Percentiles rank a stretch among this genome's conserved stretches.
phyloP scores from a whole-genome alignment of 2,329 filamentous ascomycete genomes.

The Daldinia eschscholtzii region DNA sequence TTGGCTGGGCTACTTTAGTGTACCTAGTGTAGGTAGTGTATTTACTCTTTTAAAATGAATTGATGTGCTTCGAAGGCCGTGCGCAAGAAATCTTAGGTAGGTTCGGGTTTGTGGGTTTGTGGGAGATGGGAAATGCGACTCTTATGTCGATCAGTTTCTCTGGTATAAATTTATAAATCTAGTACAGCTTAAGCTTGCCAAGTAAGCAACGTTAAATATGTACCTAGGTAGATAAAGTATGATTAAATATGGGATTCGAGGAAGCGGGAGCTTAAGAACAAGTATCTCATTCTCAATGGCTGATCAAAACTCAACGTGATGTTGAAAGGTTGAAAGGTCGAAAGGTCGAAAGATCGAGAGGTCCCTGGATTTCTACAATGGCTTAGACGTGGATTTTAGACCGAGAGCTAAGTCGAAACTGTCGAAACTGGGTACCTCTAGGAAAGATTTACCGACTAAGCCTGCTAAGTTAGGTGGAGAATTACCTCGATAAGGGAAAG shows the following conservation, averaged over 20 bases:
- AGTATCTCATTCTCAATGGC: slow-evolving; percentile 9
- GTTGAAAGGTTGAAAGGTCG: slow-evolving; percentile 28
- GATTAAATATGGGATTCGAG: slow-evolving; percentile 9
- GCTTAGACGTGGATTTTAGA: slow-evolving; percentile 22
- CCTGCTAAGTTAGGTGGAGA: slow-evolving; percentile 27
- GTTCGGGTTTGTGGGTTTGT: slow-evolving; percentile 21
- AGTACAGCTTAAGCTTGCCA: neutral
- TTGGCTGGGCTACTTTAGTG: slow-evolving; percentile 32
- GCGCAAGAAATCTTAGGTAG: slow-evolving; percentile 30
- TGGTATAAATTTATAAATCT: neutral
- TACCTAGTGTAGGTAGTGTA: slow-evolving; percentile 3
- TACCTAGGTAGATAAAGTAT: no score
- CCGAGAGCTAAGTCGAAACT: slow-evolving; percentile 19
- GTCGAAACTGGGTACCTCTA: neutral
- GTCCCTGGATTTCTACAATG: slow-evolving; percentile 35
- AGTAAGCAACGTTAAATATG: neutral
- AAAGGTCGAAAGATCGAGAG: slow-evolving; percentile 25
- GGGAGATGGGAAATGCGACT: slow-evolving; percentile 15
- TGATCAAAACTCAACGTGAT: neutral
- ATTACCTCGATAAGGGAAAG: slow-evolving; percentile 32
- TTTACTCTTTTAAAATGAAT: slow-evolving; percentile 40
- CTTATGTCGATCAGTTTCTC: slow-evolving; percentile 23
- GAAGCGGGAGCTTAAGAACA: neutral
- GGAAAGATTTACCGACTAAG: slow-evolving; percentile 36
- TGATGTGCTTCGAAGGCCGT: slow-evolving; percentile 42